These are phyloP conservation scores for Globisporangium megalacanthum DNA, from an alignment of 352 stramenopile genomes.

Conservation along the genomic window DNA sequence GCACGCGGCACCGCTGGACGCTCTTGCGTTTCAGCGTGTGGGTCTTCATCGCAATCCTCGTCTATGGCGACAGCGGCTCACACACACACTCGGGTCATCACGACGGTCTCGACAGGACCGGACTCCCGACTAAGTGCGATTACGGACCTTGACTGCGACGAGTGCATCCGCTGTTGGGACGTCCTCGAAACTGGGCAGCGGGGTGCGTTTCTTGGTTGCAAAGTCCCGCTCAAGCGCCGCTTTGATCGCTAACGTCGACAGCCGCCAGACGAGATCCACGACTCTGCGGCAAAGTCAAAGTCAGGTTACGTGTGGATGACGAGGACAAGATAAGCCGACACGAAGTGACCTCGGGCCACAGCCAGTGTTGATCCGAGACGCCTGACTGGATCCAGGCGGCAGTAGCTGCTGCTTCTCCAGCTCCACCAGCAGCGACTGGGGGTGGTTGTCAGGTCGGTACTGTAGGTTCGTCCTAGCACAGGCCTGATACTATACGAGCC, in stretches of 20 bases:
- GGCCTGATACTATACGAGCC: neutral
- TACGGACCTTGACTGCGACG: slow-evolving; percentile 16
- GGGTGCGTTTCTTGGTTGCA: slow-evolving; percentile 8
- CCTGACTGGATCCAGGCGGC: slow-evolving; percentile 44
- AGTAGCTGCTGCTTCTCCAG: slow-evolving; percentile 40
- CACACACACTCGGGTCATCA: slow-evolving; percentile 3
- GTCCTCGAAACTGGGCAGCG: neutral
- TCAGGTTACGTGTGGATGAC: neutral
- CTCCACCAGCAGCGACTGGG: slow-evolving; percentile 28
- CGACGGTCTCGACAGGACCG: too few species aligned
- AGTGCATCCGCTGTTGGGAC: slow-evolving; percentile 10
- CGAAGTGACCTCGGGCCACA: slow-evolving; percentile 30
- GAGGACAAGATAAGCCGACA: neutral
- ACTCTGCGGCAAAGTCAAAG: slow-evolving; percentile 17
- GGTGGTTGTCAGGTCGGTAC: neutral
- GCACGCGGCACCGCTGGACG: slow-evolving; percentile 24
- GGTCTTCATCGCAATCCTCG: slow-evolving; percentile 38
- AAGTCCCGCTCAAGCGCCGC: slow-evolving; percentile 17
- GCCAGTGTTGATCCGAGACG: slow-evolving; percentile 44
- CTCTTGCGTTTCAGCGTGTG: slow-evolving; percentile 33
- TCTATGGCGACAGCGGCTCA: slow-evolving; percentile 9
- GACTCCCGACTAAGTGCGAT: too few species aligned
- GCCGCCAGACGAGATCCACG: slow-evolving; percentile 46
- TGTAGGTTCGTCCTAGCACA: too few species aligned
- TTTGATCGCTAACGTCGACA: slow-evolving; percentile 41